phyloP scores from a whole-genome alignment of 2,329 filamentous ascomycete species.

The Apiospora koreana region DNA sequence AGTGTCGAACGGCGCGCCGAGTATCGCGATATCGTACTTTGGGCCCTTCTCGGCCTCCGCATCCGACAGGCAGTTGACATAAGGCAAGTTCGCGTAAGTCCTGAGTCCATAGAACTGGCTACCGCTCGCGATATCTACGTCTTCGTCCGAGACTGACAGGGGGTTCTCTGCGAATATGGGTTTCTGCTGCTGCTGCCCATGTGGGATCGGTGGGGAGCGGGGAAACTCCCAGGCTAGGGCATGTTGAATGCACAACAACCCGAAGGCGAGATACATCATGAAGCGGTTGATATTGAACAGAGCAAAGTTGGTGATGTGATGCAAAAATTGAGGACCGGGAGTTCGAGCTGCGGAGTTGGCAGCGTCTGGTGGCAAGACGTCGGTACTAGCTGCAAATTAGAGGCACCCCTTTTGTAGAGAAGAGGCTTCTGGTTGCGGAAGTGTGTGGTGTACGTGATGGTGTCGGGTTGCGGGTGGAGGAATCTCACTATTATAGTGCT shows the following conservation, averaged over 20 bases:
- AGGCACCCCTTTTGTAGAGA: too few species aligned
- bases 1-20: slow-evolving; percentile 54
- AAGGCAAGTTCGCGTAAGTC: slow-evolving; percentile 63
- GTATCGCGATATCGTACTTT: slow-evolving; percentile 58
- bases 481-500: too few species aligned
- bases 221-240: slow-evolving; percentile 24
- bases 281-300: neutral
- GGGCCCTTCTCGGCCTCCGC: slow-evolving; percentile 41
- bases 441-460: too few species aligned
- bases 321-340: too few species aligned
- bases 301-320: too few species aligned
- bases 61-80: slow-evolving; percentile 61
- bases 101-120: slow-evolving; percentile 57
- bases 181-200: slow-evolving; percentile 16
- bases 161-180: slow-evolving; percentile 14
- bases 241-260: neutral
- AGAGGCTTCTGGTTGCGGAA: too few species aligned
- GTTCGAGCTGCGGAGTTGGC: too few species aligned
- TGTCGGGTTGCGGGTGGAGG: too few species aligned
- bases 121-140: slow-evolving; percentile 41
- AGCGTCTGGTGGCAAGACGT: too few species aligned
- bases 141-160: slow-evolving; percentile 17
- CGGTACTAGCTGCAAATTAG: too few species aligned
- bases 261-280: neutral
- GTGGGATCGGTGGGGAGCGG: slow-evolving; percentile 14